Conservation (phyloP, 2,329 filamentous ascomycete species). For the Lachnum nothofagi region DNA sequence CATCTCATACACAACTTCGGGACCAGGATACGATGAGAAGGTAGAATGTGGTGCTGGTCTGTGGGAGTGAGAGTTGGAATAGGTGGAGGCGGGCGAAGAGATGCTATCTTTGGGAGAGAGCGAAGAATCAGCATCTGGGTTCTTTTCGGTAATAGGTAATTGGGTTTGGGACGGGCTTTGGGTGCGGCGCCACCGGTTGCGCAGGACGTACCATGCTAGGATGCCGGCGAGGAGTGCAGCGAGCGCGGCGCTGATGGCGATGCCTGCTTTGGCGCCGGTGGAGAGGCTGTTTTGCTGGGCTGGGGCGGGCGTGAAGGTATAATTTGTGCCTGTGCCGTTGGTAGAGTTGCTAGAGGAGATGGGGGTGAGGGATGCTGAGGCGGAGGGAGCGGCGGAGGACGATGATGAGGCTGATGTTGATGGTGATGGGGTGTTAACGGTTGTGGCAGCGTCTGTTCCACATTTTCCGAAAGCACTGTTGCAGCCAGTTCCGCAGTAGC, state of each 20-base stretch:
- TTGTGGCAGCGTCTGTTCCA: neutral
- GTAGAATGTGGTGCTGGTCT: neutral
- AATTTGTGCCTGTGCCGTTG: neutral
- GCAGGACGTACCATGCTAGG: neutral
- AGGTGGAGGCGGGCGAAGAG: neutral
- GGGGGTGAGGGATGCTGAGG: neutral
- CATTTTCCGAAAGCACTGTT: neutral
- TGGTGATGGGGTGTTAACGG: neutral
- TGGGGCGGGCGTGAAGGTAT: too few species aligned
- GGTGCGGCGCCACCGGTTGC: neutral
- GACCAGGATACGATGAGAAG: too few species aligned
- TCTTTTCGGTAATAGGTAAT: neutral
- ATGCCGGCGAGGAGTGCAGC: neutral
- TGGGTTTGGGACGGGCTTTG: too few species aligned
- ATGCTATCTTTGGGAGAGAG: neutral
- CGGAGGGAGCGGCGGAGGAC: neutral
- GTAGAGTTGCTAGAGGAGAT: neutral
- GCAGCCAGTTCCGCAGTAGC: neutral
- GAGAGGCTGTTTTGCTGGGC: neutral
- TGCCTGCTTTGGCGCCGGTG: neutral
- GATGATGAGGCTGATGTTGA: too few species aligned
- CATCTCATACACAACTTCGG: too few species aligned
- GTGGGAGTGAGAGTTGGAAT: too few species aligned
- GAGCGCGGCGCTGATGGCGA: neutral
- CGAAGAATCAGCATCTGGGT: neutral